A percentile compares a stretch with the other conserved stretches of the same genome.
phyloP scores from a whole-genome alignment of 768 basidiomycete species.

The Leccinum subtestaceum region DNA sequence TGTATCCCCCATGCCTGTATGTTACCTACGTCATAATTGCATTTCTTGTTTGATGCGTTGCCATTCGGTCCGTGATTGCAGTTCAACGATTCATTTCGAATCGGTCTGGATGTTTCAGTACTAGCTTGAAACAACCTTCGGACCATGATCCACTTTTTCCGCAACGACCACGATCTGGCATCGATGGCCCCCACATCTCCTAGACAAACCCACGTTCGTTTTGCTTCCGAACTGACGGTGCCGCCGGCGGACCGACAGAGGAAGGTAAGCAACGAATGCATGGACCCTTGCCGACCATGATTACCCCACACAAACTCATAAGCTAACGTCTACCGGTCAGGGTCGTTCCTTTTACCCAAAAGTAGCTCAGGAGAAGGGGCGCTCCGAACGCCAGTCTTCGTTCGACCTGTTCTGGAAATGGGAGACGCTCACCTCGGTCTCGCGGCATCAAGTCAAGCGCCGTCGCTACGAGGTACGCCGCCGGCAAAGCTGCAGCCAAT shows the following conservation, averaged over 20 bases:
- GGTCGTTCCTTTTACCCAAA: slow-evolving; percentile 36
- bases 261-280: slow-evolving; percentile 24
- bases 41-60: slow-evolving; percentile 5
- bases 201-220: slow-evolving; percentile 29
- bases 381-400: slow-evolving; percentile 31
- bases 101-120: not conserved
- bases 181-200: slow-evolving; percentile 21
- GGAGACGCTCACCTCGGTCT: slow-evolving; percentile 27
- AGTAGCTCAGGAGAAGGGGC: slow-evolving; percentile 40
- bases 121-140: not conserved
- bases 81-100: slow-evolving; percentile 8
- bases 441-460: not conserved
- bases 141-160: not conserved
- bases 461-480: slow-evolving; percentile 11
- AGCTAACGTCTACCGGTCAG: slow-evolving; percentile 7
- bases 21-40: slow-evolving; percentile 10
- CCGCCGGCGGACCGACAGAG: slow-evolving; percentile 34
- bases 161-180: slow-evolving; percentile 13
- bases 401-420: slow-evolving; percentile 40
- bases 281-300: not conserved
- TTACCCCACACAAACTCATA: not conserved
- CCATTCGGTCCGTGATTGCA: not conserved
- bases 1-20: slow-evolving; percentile 9
- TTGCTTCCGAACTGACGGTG: slow-evolving; percentile 30
- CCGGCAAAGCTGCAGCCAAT: not conserved